phyloP scores from a whole-genome alignment of 2,329 filamentous ascomycete species.

The Hypoxylon sp. region DNA sequence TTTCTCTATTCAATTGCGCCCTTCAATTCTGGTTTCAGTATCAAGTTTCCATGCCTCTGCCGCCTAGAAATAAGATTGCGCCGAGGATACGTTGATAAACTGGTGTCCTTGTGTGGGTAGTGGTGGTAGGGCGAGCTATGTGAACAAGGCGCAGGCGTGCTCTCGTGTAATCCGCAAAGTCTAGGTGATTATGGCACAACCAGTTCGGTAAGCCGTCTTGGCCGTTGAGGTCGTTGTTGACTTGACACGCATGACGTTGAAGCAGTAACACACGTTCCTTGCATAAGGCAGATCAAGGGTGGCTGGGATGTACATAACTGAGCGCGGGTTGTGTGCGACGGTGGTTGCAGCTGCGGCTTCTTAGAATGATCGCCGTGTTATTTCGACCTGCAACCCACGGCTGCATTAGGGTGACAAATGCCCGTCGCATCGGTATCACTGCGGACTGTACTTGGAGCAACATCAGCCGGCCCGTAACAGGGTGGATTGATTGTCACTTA shows the following conservation, averaged over 20 bases:
- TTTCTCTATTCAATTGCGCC: not conserved
- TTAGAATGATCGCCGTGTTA: conserved; percentile 26
- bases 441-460: conserved; percentile 12
- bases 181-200: not conserved
- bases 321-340: conserved; percentile 18
- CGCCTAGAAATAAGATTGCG: not conserved
- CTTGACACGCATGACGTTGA: conserved; percentile 32
- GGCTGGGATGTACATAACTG: conserved; percentile 20
- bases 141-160: not conserved
- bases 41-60: not conserved
- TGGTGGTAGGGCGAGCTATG: not conserved
- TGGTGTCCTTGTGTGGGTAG: not conserved
- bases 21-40: not conserved
- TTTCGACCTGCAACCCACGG: conserved; percentile 11
- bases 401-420: conserved; percentile 32
- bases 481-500: conserved; percentile 6
- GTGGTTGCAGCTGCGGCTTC: conserved; percentile 24
- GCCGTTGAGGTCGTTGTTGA: conserved; percentile 9
- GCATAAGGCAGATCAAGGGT: conserved; percentile 43
- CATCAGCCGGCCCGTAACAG: conserved; percentile 20
- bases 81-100: not conserved
- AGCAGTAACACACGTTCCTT: conserved; percentile 30
- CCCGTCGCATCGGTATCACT: conserved; percentile 30
- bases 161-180: conserved; percentile 17
- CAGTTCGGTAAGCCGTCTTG: not conserved